Base-by-base conservation (phyloP, 371 early-diverging fungal species). In the Massospora cicadina region DNA sequence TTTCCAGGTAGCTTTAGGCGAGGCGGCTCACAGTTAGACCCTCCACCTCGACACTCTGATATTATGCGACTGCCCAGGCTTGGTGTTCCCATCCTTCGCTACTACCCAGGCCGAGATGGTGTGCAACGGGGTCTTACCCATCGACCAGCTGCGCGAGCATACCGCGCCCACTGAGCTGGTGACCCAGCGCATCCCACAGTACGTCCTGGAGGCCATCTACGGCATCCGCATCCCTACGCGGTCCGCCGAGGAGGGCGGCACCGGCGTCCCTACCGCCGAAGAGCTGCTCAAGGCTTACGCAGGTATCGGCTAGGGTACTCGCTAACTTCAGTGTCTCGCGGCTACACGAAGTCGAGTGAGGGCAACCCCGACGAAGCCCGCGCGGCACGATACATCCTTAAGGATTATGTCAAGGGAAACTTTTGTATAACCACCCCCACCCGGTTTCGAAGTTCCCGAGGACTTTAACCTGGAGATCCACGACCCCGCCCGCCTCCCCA, bases 61-160 rank as follows among this genome's bases (percentile, higher is more conserved):
- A 26, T 86, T 99, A 32, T 95, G 98, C 72, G 99, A 99, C 77
- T 98, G 99, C 76, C 99, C 99, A 63, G 99, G 99, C 73, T 79
- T 99, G 30, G 99, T 99, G 0, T 99, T 99, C 82, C 99, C 99
- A 27, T 88, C 92, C 1, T 98, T 97, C 74, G 95, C 96, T 7
- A 94, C 98, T 17, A 90, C 93, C 1, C 90, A 95, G 71, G 96
- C 95, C 32, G 98, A 98, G 71, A 91, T 99, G 86, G 94, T 99
- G 33, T 85, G 93, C 72, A 95, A 98, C 70, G 99, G 99, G 71
- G 91, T 99, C 33, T 77, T 99, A 66, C 98, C 99, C 57, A 93
- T 99, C 67, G 99, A 99, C 81, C 97, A 99, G 69, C 76, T 98
- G 65, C 86, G 95, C 61, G 99, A 99, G 75, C 86, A 85, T 68